Evolutionary conservation across 2,329 filamentous ascomycete genomes (phyloP).

Genomic region (Scytalidium sp.): DNA sequence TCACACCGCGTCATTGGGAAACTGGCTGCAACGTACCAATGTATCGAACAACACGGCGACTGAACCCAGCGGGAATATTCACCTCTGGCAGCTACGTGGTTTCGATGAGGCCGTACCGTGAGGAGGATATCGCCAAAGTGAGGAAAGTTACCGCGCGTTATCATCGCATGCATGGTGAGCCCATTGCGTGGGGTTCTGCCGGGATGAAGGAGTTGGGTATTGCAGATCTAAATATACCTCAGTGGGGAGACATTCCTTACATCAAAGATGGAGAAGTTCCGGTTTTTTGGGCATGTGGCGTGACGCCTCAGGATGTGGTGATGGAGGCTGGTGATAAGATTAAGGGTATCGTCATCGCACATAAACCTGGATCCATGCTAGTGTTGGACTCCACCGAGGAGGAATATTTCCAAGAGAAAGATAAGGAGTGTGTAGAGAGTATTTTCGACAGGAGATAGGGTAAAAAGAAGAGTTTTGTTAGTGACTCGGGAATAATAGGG

Average conservation of each 20-base stretch:
- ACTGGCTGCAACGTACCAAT: constrained; percentile 54
- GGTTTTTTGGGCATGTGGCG: constrained; percentile 63
- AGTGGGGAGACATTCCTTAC: constrained; percentile 53
- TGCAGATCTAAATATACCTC: constrained; percentile 44
- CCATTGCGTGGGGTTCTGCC: constrained; percentile 63
- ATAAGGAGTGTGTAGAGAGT: too few species aligned
- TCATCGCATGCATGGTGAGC: constrained; percentile 59
- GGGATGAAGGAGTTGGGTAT: constrained; percentile 51
- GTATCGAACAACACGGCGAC: constrained; percentile 55
- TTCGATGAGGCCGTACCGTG: constrained; percentile 59
- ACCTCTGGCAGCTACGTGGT: constrained; percentile 53
- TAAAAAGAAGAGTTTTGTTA: too few species aligned
- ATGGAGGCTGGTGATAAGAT: constrained; percentile 49
- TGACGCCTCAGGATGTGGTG: constrained; percentile 64
- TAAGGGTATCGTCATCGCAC: constrained; percentile 59
- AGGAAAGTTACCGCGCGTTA: constrained; percentile 53
- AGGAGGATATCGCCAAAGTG: constrained; percentile 47
- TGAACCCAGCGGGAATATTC: constrained; percentile 58
- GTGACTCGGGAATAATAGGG: too few species aligned
- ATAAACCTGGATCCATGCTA: constrained; percentile 62
- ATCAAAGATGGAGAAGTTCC: constrained; percentile 44
- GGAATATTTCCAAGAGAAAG: too few species aligned
- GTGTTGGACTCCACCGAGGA: too few species aligned
- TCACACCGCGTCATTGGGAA: constrained; percentile 48
- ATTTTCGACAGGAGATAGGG: too few species aligned